Evolutionary conservation across 176 grass and related monocot genomes (phyloP).

Genomic region (Chrysopogon serrulatus): DNA sequence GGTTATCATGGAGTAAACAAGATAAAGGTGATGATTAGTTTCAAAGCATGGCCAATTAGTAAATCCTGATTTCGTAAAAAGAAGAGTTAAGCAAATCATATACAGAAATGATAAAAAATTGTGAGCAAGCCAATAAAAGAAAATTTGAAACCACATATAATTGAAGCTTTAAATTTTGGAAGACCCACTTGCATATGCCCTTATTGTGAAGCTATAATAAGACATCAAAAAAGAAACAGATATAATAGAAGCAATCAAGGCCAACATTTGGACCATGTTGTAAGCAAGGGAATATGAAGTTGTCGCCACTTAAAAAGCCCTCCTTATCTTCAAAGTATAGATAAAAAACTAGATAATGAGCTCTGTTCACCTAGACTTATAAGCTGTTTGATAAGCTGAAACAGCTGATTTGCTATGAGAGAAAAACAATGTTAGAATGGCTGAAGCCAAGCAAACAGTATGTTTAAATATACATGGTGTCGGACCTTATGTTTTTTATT

Average conservation of each 20-base stretch:
- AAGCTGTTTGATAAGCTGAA: too few species aligned
- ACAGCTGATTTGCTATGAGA: too few species aligned
- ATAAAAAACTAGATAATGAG: too few species aligned
- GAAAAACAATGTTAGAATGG: too few species aligned
- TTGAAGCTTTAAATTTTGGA: not conserved
- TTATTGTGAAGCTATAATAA: not conserved
- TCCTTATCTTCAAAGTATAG: too few species aligned
- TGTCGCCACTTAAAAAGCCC: not conserved
- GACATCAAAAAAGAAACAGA: not conserved
- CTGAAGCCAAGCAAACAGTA: too few species aligned
- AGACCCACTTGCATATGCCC: not conserved
- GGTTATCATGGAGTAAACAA: too few species aligned
- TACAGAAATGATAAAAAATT: not conserved
- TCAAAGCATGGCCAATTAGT: not conserved
- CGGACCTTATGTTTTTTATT: slow-evolving; percentile 11
- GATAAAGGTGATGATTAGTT: too few species aligned
- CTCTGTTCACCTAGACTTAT: too few species aligned
- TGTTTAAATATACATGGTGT: not conserved
- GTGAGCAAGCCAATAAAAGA: not conserved
- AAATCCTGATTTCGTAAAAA: too few species aligned
- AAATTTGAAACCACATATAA: not conserved
- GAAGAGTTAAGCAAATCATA: too few species aligned
- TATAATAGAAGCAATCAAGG: not conserved
- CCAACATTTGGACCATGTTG: too few species aligned
- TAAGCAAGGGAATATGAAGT: not conserved